Evolutionary conservation across 208 protist species (phyloP).

Genomic region (Herpetomonas muscarum): DNA sequence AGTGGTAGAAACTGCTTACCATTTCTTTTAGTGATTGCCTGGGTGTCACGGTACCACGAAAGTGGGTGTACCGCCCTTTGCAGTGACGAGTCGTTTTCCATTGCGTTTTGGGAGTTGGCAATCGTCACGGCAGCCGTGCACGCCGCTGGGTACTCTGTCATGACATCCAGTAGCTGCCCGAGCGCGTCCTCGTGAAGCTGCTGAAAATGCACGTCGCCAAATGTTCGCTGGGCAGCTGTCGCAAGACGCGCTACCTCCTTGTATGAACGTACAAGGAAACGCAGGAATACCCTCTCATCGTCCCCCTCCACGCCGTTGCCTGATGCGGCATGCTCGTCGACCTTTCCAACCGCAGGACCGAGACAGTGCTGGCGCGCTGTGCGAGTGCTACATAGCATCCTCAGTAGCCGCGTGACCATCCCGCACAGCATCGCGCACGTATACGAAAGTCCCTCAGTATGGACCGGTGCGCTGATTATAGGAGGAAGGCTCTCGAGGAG

Average conservation of each 20-base stretch:
- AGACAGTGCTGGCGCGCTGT: background rate
- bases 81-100: too few relatives aligned
- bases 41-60: too few relatives aligned
- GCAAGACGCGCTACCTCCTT: background rate
- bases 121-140: background rate
- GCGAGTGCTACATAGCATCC: too few relatives aligned
- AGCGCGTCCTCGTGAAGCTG: background rate
- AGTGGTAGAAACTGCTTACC: too few relatives aligned
- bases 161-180: conserved; percentile 2
- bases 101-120: background rate
- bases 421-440: background rate
- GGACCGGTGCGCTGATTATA: background rate
- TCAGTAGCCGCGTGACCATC: too few relatives aligned
- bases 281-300: background rate
- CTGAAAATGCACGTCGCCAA: background rate
- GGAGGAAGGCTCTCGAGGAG: background rate
- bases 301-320: background rate
- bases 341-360: background rate
- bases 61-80: too few relatives aligned
- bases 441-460: background rate
- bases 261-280: background rate
- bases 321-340: too few relatives aligned
- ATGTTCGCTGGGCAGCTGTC: background rate
- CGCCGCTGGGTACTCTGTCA: background rate
- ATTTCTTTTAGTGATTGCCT: too few relatives aligned